phyloP scores from a whole-genome alignment of 257 asterid species.

The Solanum pimpinellifolium region DNA sequence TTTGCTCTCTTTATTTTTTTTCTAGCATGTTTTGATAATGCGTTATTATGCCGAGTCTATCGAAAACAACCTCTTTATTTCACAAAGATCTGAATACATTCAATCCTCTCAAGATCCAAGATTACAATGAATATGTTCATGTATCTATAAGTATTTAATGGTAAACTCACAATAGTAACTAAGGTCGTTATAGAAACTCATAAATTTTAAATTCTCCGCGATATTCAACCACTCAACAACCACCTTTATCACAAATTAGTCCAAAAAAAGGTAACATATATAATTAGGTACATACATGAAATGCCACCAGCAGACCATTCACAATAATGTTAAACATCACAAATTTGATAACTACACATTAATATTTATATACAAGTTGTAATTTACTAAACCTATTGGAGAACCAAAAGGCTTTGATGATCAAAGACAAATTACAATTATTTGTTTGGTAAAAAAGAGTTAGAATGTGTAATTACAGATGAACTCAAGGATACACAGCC shows the following conservation, averaged over 20 bases:
- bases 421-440: not conserved
- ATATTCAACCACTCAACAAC: not conserved
- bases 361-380: not conserved
- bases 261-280: not conserved
- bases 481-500: slow-evolving; percentile 60
- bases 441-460: not conserved
- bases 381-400: not conserved
- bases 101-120: not conserved
- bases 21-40: too few species aligned
- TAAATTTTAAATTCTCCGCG: not conserved
- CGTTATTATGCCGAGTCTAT: not conserved
- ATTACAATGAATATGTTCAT: not conserved
- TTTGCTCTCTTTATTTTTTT: too few species aligned
- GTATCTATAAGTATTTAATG: not conserved
- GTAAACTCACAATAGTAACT: not conserved
- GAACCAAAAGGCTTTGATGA: not conserved
- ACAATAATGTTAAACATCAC: not conserved
- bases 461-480: slow-evolving; percentile 66
- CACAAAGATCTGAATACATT: not conserved
- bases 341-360: not conserved
- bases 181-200: not conserved
- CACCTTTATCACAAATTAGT: not conserved
- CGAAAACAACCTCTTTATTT: not conserved
- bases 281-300: not conserved
- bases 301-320: not conserved